These are phyloP conservation scores for Fraxinus baroniana DNA, from an alignment of 305 asterid species.

Conservation along the genomic window DNA sequence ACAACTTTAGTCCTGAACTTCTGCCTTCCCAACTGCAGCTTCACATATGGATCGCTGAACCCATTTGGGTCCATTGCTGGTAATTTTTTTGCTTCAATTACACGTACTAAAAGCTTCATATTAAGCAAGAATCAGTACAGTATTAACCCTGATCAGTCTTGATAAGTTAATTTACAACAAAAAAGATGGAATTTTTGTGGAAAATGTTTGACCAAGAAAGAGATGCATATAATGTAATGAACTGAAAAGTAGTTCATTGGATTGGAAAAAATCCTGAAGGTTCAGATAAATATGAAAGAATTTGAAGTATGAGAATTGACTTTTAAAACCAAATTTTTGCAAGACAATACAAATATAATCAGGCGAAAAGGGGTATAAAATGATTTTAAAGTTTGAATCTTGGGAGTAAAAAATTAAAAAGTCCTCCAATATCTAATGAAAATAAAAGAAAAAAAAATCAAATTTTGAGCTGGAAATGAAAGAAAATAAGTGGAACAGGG, in stretches of 20 bases:
- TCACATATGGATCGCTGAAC: conserved; percentile 90
- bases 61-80: conserved; percentile 91
- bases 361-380: not conserved
- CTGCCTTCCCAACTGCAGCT: conserved; percentile 77
- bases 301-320: not conserved
- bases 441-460: too few species aligned
- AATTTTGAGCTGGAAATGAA: not conserved
- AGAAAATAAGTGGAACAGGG: not conserved
- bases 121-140: not conserved
- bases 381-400: not conserved
- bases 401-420: not conserved
- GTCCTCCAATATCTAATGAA: not conserved
- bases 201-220: not conserved
- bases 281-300: not conserved
- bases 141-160: not conserved
- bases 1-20: conserved; percentile 72
- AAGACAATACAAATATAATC: not conserved
- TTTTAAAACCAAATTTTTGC: not conserved
- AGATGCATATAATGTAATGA: not conserved
- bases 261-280: not conserved
- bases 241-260: not conserved
- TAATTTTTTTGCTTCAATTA: conserved; percentile 67
- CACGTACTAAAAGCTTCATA: conserved; percentile 86
- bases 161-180: not conserved
- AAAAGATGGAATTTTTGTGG: not conserved